Base-by-base conservation (phyloP, 2,329 filamentous ascomycete genomes). In the Fusarium oligoseptatum region DNA sequence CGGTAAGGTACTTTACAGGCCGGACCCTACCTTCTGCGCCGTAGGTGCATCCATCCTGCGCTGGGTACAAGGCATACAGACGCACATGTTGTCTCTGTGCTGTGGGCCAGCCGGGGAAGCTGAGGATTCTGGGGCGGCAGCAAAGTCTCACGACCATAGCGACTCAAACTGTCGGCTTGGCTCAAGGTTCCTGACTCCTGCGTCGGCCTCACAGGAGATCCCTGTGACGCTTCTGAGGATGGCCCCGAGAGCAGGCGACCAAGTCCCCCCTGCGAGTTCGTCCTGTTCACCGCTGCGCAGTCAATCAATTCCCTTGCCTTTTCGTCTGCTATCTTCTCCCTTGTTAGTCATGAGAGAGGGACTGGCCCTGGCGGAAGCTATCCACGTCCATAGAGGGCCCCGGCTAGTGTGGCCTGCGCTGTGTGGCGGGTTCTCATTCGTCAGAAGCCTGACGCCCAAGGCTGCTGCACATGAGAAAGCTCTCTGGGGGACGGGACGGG, bases 391-490 rank as follows among this genome's bases (percentile, higher is more conserved):
- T 12, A 52, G 56, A 39, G 62, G 64, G 62, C 70, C 62, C 61
- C 63, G 67, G 34, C 60, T 60, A 64, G 76, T 74, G 76, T 73
- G 74, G 71, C 76, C 74, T 61, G 71, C 67, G 77, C 67, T 61
- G 75, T 79, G 77, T 79, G 77, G 77, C 77, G 76, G 29, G 41
- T 29, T 61, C 74, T 75, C 60, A 79, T 79, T 79, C 76, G 77
- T 39, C 67, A 24, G 64, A 20, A 24, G 14, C 14, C 64, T 57
- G 67, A 24, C 64, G 64, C 60, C 64, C 64, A 58, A 73, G 66
- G 67, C 72, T 72, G 52, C 55, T 52, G 58, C 55, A 66, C 17
- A 34, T n/a, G 60, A 41, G 36, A 22, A 29, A 56, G 37, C 36
- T n/a, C 48, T 14, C 50, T 60, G 64, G 64, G 57, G 34, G 34